Evolutionary conservation across 75 land plant species (phyloP).

Genomic region (Cunninghamia lanceolata): DNA sequence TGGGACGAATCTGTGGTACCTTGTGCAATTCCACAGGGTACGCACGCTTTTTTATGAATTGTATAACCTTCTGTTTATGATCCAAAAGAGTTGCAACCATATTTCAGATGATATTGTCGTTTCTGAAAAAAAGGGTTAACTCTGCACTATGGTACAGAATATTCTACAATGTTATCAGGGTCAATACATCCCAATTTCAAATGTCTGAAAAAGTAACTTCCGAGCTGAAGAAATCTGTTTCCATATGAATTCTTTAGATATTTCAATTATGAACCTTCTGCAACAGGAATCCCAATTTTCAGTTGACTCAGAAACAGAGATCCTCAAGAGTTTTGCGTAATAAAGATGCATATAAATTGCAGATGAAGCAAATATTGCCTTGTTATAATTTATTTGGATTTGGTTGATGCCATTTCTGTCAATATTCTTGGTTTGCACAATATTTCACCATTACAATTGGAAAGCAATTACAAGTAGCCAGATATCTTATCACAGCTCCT

Average conservation of each 20-base stretch:
- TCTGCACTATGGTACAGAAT: not conserved
- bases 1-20: too few relatives aligned
- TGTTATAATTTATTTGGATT: too few relatives aligned
- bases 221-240: not conserved
- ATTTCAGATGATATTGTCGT: not conserved
- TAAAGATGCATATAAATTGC: not conserved
- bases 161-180: not conserved
- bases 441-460: not conserved
- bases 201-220: not conserved
- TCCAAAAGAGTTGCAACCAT: not conserved
- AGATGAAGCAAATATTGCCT: not conserved
- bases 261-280: not conserved
- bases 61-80: not conserved
- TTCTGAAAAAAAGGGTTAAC: not conserved
- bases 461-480: not conserved
- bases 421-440: too few relatives aligned
- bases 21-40: too few relatives aligned
- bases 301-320: not conserved
- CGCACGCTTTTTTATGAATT: too few relatives aligned
- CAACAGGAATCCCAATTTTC: not conserved
- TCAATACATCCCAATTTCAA: not conserved
- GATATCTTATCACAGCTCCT: not conserved
- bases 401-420: not conserved
- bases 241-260: not conserved
- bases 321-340: not conserved